Evolutionary conservation across 441 rosid genomes (phyloP), one percentile per base, ranked within the genome.

Genomic region (Jatropha podagrica): DNA sequence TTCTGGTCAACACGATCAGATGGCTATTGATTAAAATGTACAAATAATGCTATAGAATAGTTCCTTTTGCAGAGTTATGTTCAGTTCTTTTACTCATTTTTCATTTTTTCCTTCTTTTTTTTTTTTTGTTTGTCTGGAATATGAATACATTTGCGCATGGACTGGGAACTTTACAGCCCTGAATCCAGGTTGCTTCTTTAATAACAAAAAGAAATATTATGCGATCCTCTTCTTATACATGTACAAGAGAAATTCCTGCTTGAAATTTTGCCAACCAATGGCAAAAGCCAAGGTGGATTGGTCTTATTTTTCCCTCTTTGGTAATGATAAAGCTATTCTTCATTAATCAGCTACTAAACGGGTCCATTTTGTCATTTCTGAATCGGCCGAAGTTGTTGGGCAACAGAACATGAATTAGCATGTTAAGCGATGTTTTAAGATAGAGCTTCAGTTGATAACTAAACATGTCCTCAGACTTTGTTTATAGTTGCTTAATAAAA

Each of bases 101-200:
- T 7, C 66, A 46, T 74, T 44, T 15, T 3, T 63, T 42, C 42
- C 42, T 13, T 7, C 66, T 7, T 74, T 44, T 15, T 3, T 5
- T 8, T 7, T 3, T 23, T 48, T 14, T 38, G 18, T 15, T 46
- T 38, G 8, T 1, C 14, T 61, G 37, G 54, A 20, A 7, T 49
- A 49, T 14, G 26, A 68, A 12, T 46, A 1, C 58, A 15, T 27
- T 27, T 41, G 67, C 40, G 10, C 60, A 55, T 41, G 27, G 15
- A 42, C 20, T 12, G 37, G 40, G 20, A 11, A n/a, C 64, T 6
- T 2, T 44, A 44, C 6, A 38, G 41, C 13, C 23, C 3, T 56
- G 7, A 10, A 18, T 9, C 60, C 37, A 41, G 48, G 27, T 8
- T 55, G 54, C 54, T 74, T 64, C 64, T 74, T 74, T 54, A 54